Conservation (phyloP, 306 rosid species). For the Carpinus fangiana region DNA sequence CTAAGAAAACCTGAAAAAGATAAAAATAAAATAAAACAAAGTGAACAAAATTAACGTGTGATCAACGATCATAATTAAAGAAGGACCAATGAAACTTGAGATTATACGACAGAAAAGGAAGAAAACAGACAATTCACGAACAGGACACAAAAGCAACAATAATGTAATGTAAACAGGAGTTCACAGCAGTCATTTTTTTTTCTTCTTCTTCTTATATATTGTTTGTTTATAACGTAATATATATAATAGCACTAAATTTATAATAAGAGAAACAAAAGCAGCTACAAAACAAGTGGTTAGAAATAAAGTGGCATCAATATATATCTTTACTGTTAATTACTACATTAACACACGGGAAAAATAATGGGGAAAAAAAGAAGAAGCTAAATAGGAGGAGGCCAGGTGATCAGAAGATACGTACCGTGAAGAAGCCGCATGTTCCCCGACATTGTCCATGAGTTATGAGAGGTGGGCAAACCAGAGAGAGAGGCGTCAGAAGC, state of each 20-base stretch:
- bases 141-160: slow-evolving; percentile 8
- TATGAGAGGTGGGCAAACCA: slow-evolving; percentile 28
- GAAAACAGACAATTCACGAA: neutral
- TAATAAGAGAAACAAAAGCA: neutral
- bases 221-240: neutral
- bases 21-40: neutral
- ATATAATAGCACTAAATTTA: neutral
- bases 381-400: slow-evolving; percentile 34
- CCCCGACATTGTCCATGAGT: slow-evolving; percentile 40
- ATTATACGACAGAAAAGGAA: slow-evolving; percentile 4
- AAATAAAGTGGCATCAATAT: neutral
- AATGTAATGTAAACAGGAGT: no score
- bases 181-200: neutral
- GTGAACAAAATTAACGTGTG: slow-evolving; percentile 18
- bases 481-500: slow-evolving; percentile 23
- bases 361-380: slow-evolving; percentile 18
- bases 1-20: no score
- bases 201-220: neutral
- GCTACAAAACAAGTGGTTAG: neutral
- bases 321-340: neutral
- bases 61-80: neutral
- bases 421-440: slow-evolving; percentile 45
- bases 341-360: neutral
- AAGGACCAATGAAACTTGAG: slow-evolving; percentile 20
- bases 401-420: slow-evolving; percentile 33